Base-by-base conservation (phyloP, 306 rosid genomes). In the Trifolium repens region DNA sequence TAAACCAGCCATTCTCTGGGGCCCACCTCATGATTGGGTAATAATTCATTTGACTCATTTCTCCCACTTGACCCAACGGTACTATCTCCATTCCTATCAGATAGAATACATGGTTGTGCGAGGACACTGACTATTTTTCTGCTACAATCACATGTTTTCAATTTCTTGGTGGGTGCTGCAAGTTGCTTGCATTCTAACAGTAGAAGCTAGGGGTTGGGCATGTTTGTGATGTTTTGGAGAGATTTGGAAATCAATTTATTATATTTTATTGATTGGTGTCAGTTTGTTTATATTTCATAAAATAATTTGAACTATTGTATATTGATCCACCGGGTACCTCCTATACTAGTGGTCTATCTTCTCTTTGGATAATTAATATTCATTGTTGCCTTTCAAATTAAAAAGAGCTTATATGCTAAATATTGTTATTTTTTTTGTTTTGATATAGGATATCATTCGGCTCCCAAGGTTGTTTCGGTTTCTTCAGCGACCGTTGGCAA, bases 381-480 rank as follows among this genome's bases (percentile, higher is more conserved):
- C n/a, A 12, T 10, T 26, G 9, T 54, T 58, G 37, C 35, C 39
- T 58, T 58, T 58, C 64, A 24, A 58, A 22, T 22, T 0, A 50
- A 12, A 54, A 54, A 9, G 57, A 50, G 64, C 1, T 5, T 58
- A 0, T 26, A 26, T 58, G 64, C 52, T 22, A 82, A 49, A 78
- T 58, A 34, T 42, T 37, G 40, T 37, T 30, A 57, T n/a, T 77
- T 67, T 75, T 22, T 37, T 19, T 69, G 78, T 54, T 12, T 17
- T 77, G 67, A 30, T 57, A 73, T 71, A 96, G 99, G 99, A 96
- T 81, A 96, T 96, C 80, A 96, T 96, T 73, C 93, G 99, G 54
- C 94, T 96, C 30, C 99, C 99, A 9, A 89, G 98, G 83, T 54
- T 89, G 84, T 96, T 96, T 76, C 79, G 67, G 83, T 92, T 96